Conservation (phyloP, 768 basidiomycete genomes). For the Floccularia luteovirens region DNA sequence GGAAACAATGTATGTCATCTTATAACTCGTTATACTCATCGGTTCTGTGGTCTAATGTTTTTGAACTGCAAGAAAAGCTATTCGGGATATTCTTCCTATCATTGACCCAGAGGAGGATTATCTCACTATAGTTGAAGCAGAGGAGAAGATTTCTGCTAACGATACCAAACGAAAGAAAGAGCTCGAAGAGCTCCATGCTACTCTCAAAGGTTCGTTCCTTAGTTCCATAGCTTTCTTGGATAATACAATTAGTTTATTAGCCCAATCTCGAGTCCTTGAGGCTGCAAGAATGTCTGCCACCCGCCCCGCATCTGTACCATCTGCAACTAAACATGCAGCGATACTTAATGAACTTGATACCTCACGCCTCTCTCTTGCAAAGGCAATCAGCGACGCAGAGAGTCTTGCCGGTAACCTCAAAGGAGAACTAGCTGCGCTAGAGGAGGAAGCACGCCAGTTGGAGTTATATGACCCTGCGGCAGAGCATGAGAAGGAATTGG, state of each 20-base stretch:
- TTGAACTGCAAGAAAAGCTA: slow-evolving; percentile 57
- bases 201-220: slow-evolving; percentile 46
- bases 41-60: neutral
- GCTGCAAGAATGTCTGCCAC: slow-evolving; percentile 65
- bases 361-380: slow-evolving; percentile 56
- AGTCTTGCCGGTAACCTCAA: slow-evolving; percentile 58
- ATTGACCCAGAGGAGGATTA: slow-evolving; percentile 79
- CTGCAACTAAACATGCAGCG: slow-evolving; percentile 51
- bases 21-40: neutral
- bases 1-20: slow-evolving; percentile 34
- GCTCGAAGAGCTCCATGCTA: slow-evolving; percentile 57
- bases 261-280: slow-evolving; percentile 56
- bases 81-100: slow-evolving; percentile 62
- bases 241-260: slow-evolving; percentile 23
- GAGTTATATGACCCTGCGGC: slow-evolving; percentile 67
- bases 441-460: slow-evolving; percentile 51
- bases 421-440: slow-evolving; percentile 60
- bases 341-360: slow-evolving; percentile 60
- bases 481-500: slow-evolving; percentile 64
- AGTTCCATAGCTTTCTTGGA: neutral
- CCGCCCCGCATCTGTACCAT: slow-evolving; percentile 63
- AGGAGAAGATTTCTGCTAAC: slow-evolving; percentile 57
- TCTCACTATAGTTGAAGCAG: slow-evolving; percentile 64
- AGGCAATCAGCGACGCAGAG: slow-evolving; percentile 71
- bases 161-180: slow-evolving; percentile 57